Evolutionary conservation across 169 alveolate species (phyloP), one percentile per base, ranked within the genome.

Genomic region (Plasmodium sp.): DNA sequence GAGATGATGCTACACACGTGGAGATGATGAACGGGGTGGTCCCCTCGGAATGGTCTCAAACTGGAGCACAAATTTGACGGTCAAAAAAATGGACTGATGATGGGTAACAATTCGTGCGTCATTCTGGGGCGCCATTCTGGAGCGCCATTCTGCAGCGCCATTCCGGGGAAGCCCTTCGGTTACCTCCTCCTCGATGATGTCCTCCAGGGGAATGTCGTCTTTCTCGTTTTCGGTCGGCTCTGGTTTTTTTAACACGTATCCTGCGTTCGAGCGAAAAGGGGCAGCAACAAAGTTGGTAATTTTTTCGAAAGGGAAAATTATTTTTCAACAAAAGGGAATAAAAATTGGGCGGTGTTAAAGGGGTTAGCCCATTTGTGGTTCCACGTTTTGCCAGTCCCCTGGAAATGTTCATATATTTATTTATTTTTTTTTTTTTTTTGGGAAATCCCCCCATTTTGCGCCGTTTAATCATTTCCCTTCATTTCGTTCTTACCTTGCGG

Each of bases 401-500:
- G 34, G 36, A 3, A 43, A 41, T 81, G 27, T 75, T 71, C 27
- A 72, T 71, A 16, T 36, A 22, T 48, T 39, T 22, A 41, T 27
- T 75, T 3, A 2, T 36, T 36, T 36, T 34, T 62, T 62, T 62
- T 12, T 34, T 62, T 62, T 1, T 62, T 12, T 27, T 62, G 3
- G 75, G 75, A 16, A 22, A 6, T 5, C 36, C 75, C 75, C 6
- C 75, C 6, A 5, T 22, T 62, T 62, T 1, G 31, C 10, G 34
- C 12, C 27, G 36, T 83, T 81, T 62, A 14, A 36, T 3, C 2
- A 33, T 84, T 92, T 94, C 18, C 96, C 96, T 79, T 93, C 95
- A 48, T 95, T 94, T 56, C 97, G 67, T 4, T 96, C 92, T 95
- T 97, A 82, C 99, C 99, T 81, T 97, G 98, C 4, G 99, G 99